Conservation (phyloP, 208 protist species). For the Trypanosoma conorhini region DNA sequence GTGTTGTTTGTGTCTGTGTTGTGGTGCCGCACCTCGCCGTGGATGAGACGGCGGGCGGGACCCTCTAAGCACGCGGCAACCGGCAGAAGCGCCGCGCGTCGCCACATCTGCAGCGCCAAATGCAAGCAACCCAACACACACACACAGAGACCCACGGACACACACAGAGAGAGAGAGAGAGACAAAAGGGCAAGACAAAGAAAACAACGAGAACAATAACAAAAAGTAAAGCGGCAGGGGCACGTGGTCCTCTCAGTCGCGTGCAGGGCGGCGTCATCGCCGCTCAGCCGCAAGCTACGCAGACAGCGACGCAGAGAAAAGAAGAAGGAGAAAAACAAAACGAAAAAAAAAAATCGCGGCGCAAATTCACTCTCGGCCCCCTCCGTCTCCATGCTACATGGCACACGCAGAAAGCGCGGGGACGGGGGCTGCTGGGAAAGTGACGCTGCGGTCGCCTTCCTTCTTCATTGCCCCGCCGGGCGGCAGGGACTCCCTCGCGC, state of each 20-base stretch:
- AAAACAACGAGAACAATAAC: no score
- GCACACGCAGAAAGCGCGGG: neutral
- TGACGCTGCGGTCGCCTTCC: neutral
- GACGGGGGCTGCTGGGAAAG: neutral
- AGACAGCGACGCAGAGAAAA: neutral
- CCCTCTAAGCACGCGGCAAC: neutral
- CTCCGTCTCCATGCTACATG: neutral
- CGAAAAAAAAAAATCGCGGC: neutral
- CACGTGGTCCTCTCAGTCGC: neutral
- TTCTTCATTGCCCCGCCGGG: neutral
- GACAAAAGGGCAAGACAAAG: no score
- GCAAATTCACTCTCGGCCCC: neutral
- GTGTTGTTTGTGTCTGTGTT: slow-evolving; percentile 92
- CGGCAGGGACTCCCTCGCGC: neutral
- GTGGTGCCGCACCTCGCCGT: slow-evolving; percentile 84
- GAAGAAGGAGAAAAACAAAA: neutral
- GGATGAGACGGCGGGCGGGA: slow-evolving; percentile 36
- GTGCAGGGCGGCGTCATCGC: neutral
- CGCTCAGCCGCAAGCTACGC: neutral
- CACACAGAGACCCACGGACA: neutral
- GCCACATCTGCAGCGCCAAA: slow-evolving; percentile 21
- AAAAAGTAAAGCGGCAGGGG: neutral
- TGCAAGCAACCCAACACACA: neutral
- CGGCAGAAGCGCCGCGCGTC: slow-evolving; percentile 10
- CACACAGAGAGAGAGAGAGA: neutral